Base-by-base conservation (phyloP, 805 yeast species). In the Wickerhamiella kazuoi region DNA sequence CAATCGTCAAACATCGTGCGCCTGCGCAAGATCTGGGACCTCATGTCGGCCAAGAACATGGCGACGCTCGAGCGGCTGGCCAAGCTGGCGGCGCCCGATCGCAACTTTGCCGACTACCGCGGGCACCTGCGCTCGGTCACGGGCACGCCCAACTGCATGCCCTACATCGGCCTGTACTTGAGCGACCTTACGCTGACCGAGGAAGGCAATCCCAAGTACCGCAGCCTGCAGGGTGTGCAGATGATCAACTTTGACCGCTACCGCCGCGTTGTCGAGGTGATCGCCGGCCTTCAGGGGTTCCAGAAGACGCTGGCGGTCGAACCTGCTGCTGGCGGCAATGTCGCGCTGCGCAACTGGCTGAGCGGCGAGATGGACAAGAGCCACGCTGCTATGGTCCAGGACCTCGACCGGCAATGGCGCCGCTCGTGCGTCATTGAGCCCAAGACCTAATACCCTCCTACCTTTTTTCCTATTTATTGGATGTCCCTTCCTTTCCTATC, bases 241-340 rank as follows among this genome's bases (percentile, higher is more conserved):
- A 49, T 53, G 20, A 51, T 60, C 44, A 60, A 60, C 40, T 52
- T 60, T 32, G 63, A 60, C 37, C 49, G 60, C 26, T 57, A 56
- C 41, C 42, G 47, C 31, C 48, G 57, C n/a, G 34, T 48, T 3
- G 47, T 56, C 19, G 42, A 46, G 29, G 48, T 57, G n/a, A 49
- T 60, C 33, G 52, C 57, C 8, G 50, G 50, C 24, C 39, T 60
- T 13, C 64, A 60, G 49, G 43, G 45, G 21, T 55, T 51, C 44
- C 63, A 60, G 43, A 43, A 42, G 18, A 40, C 48, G 3, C 48
- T 48, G 37, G 39, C 41, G 5, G 36, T 40, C 21, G 40, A 46
- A 16, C 37, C 46, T 26, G 43, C 43, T 6, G 7, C 32, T 29
- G 7, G 18, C 17, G 26, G 24, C 17, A 35, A 44, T 17, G 50